These are phyloP conservation scores for Mortierella sp. DNA, from an alignment of 371 early-diverging fungal species.

Conservation along the genomic window DNA sequence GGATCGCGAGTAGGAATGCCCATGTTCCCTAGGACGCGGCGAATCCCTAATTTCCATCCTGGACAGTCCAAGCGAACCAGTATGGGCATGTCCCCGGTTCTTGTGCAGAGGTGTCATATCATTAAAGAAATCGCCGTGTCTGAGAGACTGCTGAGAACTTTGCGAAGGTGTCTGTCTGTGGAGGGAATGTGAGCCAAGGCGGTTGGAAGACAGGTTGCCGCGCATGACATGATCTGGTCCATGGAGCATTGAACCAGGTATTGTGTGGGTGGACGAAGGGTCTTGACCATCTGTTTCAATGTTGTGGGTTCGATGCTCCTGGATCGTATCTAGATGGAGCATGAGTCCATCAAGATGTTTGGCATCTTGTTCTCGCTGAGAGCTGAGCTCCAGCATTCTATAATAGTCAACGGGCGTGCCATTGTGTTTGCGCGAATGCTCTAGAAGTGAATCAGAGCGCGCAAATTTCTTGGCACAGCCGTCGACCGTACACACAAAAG, in stretches of 20 bases:
- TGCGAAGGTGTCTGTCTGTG: not conserved
- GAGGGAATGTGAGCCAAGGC: not conserved
- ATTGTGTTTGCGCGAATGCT: conserved; percentile 44
- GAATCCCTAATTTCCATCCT: conserved; percentile 47
- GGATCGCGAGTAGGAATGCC: conserved; percentile 35
- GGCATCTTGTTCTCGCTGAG: conserved; percentile 41
- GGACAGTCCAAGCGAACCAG: conserved; percentile 36
- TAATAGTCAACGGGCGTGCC: conserved; percentile 40
- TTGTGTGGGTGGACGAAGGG: not conserved
- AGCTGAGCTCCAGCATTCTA: conserved; percentile 34
- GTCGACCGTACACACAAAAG: conserved; percentile 55
- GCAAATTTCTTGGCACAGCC: conserved; percentile 60
- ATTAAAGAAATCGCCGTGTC: not conserved
- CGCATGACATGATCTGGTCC: not conserved
- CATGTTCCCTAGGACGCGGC: conserved; percentile 24
- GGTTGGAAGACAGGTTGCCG: not conserved
- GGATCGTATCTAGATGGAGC: conserved; percentile 37
- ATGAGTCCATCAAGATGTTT: conserved; percentile 41
- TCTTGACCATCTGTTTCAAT: not conserved
- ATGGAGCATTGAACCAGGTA: not conserved
- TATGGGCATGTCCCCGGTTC: conserved; percentile 46
- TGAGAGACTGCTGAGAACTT: not conserved
- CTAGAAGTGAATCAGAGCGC: conserved; percentile 39
- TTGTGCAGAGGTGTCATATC: conserved; percentile 31
- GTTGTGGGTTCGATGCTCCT: conserved; percentile 23